Percentiles rank a stretch among this genome's conserved stretches.
Conservation (phyloP, 1,284 basidiomycete genomes). For the Boletus austroedulis region DNA sequence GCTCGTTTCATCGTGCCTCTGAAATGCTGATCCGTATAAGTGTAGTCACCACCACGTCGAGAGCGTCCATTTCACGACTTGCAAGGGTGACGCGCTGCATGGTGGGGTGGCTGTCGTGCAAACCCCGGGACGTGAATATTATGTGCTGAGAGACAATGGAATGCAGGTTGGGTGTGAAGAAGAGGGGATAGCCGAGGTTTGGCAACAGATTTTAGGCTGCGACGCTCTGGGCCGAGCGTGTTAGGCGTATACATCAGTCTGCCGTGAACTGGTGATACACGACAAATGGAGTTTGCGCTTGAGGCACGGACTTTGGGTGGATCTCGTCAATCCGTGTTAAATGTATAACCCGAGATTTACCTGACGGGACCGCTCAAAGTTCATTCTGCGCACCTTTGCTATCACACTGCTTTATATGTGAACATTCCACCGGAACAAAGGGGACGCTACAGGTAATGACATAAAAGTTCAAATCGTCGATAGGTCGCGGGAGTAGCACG, state of each 20-base stretch:
- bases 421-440: no score
- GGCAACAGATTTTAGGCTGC: slow-evolving; percentile 61
- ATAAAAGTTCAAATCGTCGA: no score
- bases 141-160: slow-evolving; percentile 65
- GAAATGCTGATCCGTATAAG: slow-evolving; percentile 34
- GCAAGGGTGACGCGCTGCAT: slow-evolving; percentile 47
- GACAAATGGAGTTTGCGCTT: neutral
- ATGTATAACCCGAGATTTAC: no score
- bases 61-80: slow-evolving; percentile 59
- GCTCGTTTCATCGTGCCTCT: neutral
- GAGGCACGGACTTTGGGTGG: no score
- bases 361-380: no score
- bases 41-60: slow-evolving; percentile 64
- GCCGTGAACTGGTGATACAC: neutral
- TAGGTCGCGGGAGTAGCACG: no score
- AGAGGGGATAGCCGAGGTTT: slow-evolving; percentile 58
- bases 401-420: no score
- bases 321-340: no score
- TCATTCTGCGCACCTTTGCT: no score
- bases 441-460: no score
- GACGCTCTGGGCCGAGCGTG: slow-evolving; percentile 8
- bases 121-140: slow-evolving; percentile 64
- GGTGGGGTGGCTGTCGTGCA: slow-evolving; percentile 62
- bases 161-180: slow-evolving; percentile 75
- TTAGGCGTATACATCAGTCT: neutral